Evolutionary conservation across 768 basidiomycete genomes (phyloP), one percentile per base, ranked within the genome.

Genomic region (Ephemerocybe angulata): DNA sequence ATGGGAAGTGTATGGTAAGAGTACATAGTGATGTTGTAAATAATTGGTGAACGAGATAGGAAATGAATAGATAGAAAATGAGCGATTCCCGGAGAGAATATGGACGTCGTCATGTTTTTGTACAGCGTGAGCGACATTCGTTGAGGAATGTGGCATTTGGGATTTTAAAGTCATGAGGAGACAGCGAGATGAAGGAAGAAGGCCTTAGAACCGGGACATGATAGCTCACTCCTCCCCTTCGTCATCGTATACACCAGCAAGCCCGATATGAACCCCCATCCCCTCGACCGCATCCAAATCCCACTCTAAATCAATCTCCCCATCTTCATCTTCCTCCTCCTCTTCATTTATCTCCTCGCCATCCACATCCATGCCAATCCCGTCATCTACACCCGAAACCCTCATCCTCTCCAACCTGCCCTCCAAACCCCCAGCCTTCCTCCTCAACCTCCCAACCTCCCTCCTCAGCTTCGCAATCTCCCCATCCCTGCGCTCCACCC

Each of bases 401-500:
- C 29, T 31, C 31, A 31, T 46, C 47, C 30, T 12, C 58, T 58
- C 57, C 65, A 48, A 64, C 66, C 22, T 62, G 58, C 21, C 67
- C 63, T 46, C 67, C 70, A 57, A 62, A 66, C 27, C 49, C 70
- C 63, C 62, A 35, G 65, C 62, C 61, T 73, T 68, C 27, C 62
- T 57, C 43, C 86, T 76, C 65, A 94, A 68, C 54, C 84, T 72
- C 59, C 66, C 65, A 25, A 96, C 78, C 68, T 93, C 92, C 58
- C 64, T 67, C 59, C 91, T 76, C 65, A 96, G 65, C 63, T 62
- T 72, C 54, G 66, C 74, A 61, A 96, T 88, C 72, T 93, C 92
- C 43, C 77, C 79, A 63, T 97, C 92, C 58, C 94, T 72, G 64
- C 89, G 77, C 52, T 90, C 87, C 47, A 95, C 81, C 28, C 89